These are phyloP conservation scores for Canavalia ensiformis DNA, from an alignment of 306 rosid genomes.

Conservation along the genomic window DNA sequence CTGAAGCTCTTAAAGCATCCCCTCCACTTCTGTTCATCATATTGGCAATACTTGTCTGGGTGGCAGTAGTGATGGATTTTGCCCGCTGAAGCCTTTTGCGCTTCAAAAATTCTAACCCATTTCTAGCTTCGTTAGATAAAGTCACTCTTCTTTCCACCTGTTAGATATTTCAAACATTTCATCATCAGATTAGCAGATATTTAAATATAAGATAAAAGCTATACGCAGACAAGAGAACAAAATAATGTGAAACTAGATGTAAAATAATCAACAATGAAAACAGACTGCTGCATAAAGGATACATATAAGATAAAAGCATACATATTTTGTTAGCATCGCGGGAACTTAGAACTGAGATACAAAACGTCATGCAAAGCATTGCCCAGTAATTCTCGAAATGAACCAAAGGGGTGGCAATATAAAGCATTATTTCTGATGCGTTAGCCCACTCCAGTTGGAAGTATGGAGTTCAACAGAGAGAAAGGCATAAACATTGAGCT, in stretches of 20 bases:
- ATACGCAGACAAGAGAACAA: neutral
- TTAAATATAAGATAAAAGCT: constrained; percentile 24
- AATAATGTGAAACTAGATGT: constrained; percentile 24
- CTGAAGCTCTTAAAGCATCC: constrained; percentile 82
- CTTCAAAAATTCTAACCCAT: constrained; percentile 80
- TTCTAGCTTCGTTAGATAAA: constrained; percentile 73
- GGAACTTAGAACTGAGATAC: neutral
- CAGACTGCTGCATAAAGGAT: constrained; percentile 2
- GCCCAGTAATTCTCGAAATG: constrained; percentile 18
- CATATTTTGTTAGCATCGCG: neutral
- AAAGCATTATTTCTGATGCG: constrained; percentile 23
- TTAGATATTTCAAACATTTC: constrained; percentile 32
- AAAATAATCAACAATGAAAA: constrained; percentile 3
- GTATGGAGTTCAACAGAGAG: constrained; percentile 16
- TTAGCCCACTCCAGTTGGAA: constrained; percentile 35
- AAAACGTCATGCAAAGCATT: constrained; percentile 26
- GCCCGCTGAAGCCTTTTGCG: constrained; percentile 83
- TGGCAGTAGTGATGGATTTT: constrained; percentile 54
- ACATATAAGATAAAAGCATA: neutral
- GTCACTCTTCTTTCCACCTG: constrained; percentile 93
- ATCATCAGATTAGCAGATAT: constrained; percentile 17
- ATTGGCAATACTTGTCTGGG: constrained; percentile 60
- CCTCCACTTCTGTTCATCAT: constrained; percentile 92
- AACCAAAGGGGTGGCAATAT: constrained; percentile 14
- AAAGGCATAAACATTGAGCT: constrained; percentile 23